phyloP scores from a whole-genome alignment of 108 stramenopile species.

The Bacterosira constricta region DNA sequence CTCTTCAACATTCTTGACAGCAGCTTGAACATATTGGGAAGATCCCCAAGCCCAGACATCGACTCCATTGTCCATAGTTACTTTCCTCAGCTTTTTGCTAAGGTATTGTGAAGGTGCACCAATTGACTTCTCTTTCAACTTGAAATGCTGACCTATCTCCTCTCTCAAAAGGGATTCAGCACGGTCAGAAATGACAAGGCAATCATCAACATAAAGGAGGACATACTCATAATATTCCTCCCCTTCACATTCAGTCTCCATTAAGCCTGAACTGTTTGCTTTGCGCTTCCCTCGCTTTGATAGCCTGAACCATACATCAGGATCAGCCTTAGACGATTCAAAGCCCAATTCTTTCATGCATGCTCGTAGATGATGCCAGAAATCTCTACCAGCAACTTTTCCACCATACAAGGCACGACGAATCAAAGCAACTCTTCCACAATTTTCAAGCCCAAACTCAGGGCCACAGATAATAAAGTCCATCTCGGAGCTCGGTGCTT shows the following conservation, averaged over 20 bases:
- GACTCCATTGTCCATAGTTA: slow-evolving; percentile 20
- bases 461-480: slow-evolving; percentile 15
- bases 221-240: slow-evolving; percentile 40
- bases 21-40: slow-evolving; percentile 42
- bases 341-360: slow-evolving; percentile 47
- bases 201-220: slow-evolving; percentile 44
- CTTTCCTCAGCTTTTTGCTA: slow-evolving; percentile 40
- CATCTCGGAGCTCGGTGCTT: slow-evolving; percentile 29
- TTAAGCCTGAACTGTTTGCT: no score
- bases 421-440: slow-evolving; percentile 39
- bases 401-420: slow-evolving; percentile 55
- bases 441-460: slow-evolving; percentile 52
- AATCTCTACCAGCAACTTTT: slow-evolving; percentile 16
- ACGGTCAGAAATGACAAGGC: slow-evolving; percentile 23
- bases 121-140: slow-evolving; percentile 46
- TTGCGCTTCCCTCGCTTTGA: slow-evolving; percentile 11
- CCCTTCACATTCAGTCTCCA: no score
- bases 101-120: slow-evolving; percentile 52
- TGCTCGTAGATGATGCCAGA: no score
- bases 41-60: slow-evolving; percentile 47
- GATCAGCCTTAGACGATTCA: slow-evolving; percentile 40
- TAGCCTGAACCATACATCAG: slow-evolving; percentile 45
- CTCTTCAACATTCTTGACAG: slow-evolving; percentile 47
- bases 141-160: slow-evolving; percentile 47
- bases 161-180: slow-evolving; percentile 4